Evolutionary conservation across 73 alveolate genomes (phyloP), one percentile per base, ranked within the genome.

Genomic region (Effrenium voratum): DNA sequence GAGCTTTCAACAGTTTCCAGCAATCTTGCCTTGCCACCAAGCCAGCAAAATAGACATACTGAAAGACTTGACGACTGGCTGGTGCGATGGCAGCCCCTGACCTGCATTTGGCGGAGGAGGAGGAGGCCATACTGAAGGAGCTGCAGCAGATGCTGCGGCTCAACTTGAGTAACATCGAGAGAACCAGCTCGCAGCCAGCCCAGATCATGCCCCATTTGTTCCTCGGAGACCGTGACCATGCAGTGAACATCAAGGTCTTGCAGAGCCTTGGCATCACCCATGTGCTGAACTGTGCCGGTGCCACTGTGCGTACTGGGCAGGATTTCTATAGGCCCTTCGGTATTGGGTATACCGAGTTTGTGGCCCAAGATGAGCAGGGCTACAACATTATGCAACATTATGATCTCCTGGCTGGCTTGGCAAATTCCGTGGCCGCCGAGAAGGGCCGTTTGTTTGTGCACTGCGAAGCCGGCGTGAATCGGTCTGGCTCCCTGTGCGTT

Each of bases 381-480:
- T 88, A 88, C 75, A 68, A 88, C 73, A 88, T 88, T 55, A 88
- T 88, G 86, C 84, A 63, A 63, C 63, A 52, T 40, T 46, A 88
- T 44, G 96, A 88, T 43, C 79, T 88, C 57, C 75, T 88, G 50
- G 87, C 73, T 12, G 55, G 52, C 30, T 12, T 88, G 32, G 96
- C 96, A 12, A 45, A 55, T 55, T 28, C 94, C 28, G 96, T 52
- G 38, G 96, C 96, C 2, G 55, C 47, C 13, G n/a, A n/a, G 50
- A 66, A 88, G 43, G 96, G 96, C 87, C 80, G 63, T 16, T 55
- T 88, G 34, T 88, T 88, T 41, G 73, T 88, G 34, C 96, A 88
- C 86, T 88, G 96, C 73, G 96, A 88, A 32, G 96, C 96, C 13
- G 96, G 96, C 13, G 96, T 90, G 76, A 90, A 90, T 73, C 77